These are phyloP conservation scores for Pseudoturritis turrita DNA, from an alignment of 345 rosid genomes.

Conservation along the genomic window DNA sequence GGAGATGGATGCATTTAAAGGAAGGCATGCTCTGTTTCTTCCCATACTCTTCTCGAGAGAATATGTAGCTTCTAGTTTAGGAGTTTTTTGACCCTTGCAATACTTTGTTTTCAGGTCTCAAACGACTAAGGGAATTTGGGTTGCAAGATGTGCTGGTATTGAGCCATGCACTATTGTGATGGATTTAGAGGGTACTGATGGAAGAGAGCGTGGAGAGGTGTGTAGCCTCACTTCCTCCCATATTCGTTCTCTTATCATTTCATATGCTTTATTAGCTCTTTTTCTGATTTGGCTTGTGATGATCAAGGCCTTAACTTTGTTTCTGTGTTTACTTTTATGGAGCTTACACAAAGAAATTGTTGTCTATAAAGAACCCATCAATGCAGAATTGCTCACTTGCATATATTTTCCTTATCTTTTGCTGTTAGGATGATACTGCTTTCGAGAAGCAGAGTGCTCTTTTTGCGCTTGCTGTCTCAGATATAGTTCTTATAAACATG, in stretches of 20 bases:
- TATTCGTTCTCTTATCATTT: too few relatives aligned
- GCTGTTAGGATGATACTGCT: too few relatives aligned
- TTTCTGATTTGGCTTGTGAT: neutral
- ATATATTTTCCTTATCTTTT: neutral
- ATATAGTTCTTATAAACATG: constrained; percentile 95
- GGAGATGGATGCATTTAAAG: constrained; percentile 98
- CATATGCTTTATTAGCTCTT: too few relatives aligned
- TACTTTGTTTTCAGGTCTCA: constrained; percentile 59
- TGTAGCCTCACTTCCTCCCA: neutral
- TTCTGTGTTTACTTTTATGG: too few relatives aligned
- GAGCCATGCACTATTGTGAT: constrained; percentile 93
- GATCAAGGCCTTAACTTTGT: neutral
- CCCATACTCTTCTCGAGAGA: neutral
- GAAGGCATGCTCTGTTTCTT: constrained; percentile 57
- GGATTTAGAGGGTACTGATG: constrained; percentile 99
- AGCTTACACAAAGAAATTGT: neutral
- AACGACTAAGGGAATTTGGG: constrained; percentile 98
- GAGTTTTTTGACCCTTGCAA: neutral
- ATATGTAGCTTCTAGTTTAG: constrained; percentile 12
- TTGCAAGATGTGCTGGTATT: constrained; percentile 79
- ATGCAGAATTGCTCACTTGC: too few relatives aligned
- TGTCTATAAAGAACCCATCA: neutral
- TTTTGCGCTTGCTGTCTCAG: constrained; percentile 86
- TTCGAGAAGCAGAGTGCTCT: constrained; percentile 99
- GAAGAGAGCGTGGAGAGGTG: constrained; percentile 99